Evolutionary conservation across 495 filamentous ascomycete species (phyloP).

Genomic region (Ascobolus immersus): DNA sequence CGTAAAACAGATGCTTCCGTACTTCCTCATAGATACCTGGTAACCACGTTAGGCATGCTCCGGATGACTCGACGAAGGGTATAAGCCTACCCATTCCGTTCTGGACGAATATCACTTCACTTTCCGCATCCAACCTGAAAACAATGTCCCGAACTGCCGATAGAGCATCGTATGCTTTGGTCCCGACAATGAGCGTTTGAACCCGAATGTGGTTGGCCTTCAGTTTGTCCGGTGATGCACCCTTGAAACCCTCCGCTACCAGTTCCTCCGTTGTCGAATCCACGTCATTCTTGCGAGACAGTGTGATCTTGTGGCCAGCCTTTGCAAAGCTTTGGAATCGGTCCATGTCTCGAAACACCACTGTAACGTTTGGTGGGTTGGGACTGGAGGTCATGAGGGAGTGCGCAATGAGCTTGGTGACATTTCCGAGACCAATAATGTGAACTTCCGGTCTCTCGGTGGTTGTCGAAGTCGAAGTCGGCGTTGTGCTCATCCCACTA

Average conservation of each 20-base stretch:
- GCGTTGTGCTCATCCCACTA: no score
- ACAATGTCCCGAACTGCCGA: constrained; percentile 31
- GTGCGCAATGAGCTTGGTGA: constrained; percentile 28
- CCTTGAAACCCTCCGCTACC: constrained; percentile 19
- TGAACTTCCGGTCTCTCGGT: no score
- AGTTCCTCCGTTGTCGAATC: constrained; percentile 17
- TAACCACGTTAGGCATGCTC: constrained; percentile 31
- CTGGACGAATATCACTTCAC: constrained; percentile 56
- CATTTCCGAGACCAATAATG: constrained; percentile 31
- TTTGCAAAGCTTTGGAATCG: constrained; percentile 19
- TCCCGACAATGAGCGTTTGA: constrained; percentile 49
- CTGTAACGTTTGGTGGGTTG: constrained; percentile 19
- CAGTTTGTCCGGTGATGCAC: neutral
- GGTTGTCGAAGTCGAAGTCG: no score
- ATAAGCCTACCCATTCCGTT: constrained; percentile 57
- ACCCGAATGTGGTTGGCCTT: neutral
- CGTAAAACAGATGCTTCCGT: no score
- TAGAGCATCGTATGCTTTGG: constrained; percentile 31
- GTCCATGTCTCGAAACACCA: constrained; percentile 23
- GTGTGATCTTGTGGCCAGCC: constrained; percentile 2
- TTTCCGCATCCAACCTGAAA: constrained; percentile 40
- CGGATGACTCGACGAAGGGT: constrained; percentile 3
- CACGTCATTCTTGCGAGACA: constrained; percentile 13
- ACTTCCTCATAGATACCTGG: no score
- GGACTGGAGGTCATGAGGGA: constrained; percentile 18